Evolutionary conservation across 768 basidiomycete genomes (phyloP).

Genomic region (Mycena venus): DNA sequence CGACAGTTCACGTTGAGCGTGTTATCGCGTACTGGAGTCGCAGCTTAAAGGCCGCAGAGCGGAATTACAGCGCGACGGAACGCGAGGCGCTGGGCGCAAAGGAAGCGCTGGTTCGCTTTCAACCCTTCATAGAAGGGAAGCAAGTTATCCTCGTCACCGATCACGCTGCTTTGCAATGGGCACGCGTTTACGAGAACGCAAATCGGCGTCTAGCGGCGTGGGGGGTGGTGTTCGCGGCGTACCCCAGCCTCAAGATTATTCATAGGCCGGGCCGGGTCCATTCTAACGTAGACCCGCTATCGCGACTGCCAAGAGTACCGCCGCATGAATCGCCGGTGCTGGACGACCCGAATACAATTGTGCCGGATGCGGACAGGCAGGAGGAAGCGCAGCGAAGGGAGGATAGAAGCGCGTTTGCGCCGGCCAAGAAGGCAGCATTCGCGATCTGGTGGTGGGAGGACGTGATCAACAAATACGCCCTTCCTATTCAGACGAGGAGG

Average conservation of each 20-base stretch:
- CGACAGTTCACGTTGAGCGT: no score
- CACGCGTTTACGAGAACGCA: conserved; percentile 27
- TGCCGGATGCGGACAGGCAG: background rate
- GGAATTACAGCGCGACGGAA: no score
- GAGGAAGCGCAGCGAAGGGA: background rate
- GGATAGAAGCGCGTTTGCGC: background rate
- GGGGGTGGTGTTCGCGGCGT: conserved; percentile 44
- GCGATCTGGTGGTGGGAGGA: no score
- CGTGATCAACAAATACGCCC: no score
- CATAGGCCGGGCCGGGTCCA: conserved; percentile 45
- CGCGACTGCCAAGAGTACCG: background rate
- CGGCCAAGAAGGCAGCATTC: conserved; percentile 1
- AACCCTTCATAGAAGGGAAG: background rate
- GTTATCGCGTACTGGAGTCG: no score
- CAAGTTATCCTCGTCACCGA: conserved; percentile 15
- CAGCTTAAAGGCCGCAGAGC: no score
- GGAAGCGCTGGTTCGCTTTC: background rate
- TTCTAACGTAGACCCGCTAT: conserved; percentile 37
- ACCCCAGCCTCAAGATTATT: conserved; percentile 41
- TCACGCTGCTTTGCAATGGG: conserved; percentile 34
- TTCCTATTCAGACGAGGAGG: no score
- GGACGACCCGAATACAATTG: background rate
- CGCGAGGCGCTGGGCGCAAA: background rate
- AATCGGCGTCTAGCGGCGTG: conserved; percentile 37
- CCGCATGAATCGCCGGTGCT: background rate